Evolutionary conservation across 306 rosid species (phyloP), one percentile per base, ranked within the genome.

Genomic region (Rosa rugosa): DNA sequence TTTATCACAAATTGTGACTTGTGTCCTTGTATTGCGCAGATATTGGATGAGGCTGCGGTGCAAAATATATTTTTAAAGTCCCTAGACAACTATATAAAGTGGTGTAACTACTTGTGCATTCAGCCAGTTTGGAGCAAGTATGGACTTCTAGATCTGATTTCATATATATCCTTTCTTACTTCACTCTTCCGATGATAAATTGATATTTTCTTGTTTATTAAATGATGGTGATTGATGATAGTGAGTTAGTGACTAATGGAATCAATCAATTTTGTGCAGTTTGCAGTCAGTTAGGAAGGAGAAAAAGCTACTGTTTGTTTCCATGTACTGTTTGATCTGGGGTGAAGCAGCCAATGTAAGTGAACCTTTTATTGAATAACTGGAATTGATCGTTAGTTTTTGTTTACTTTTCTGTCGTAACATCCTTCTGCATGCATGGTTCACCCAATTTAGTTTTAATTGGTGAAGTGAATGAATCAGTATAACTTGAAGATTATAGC

Each of bases 271-370:
- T 77, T 77, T 78, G 77, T 75, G 74, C 86, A 94, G 99, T 80
- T 73, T 87, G 90, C 91, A 87, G 46, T 84, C 83, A 62, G 83
- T 89, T 80, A 76, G 84, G 85, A 91, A 86, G 82, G 97, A 94
- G 87, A 92, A 88, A 81, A 92, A 85, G 80, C 72, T 94, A 76
- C 84, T 92, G 88, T n/a, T n/a, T n/a, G n/a, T n/a, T n/a, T n/a
- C n/a, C n/a, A n/a, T n/a, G n/a, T n/a, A n/a, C n/a, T n/a, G n/a
- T 83, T 85, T 94, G 73, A 88, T 94, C 72, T 94, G 99, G 99
- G 99, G 99, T 65, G 99, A 94, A 87, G 91, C 99, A 44, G 23
- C 95, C 82, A 94, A 94, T 79, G 99, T 94, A 91, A 89, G 99
- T 86, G 60, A 54, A 77, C 69, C 31, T 40, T 78, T 69, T 68